Percentiles rank a stretch among this genome's conserved stretches.
Conservation (phyloP, 768 basidiomycete species). For the Leccinum variicolor region DNA sequence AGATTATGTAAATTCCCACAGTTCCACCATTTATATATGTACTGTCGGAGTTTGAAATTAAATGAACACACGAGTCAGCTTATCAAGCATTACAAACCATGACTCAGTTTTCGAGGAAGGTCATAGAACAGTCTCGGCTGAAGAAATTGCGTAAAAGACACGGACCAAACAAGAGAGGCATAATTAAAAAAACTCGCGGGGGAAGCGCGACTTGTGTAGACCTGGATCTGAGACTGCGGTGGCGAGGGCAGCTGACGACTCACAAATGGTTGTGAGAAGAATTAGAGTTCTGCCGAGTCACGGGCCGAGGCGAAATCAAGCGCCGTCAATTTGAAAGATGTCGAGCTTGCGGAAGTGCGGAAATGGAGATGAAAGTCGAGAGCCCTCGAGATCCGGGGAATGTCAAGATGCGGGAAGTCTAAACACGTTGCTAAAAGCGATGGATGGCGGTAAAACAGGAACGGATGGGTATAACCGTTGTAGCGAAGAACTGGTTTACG, state of each 20-base stretch:
- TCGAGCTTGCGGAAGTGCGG: conserved; percentile 8
- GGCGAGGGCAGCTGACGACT: background rate
- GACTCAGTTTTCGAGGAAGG: background rate
- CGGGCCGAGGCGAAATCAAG: background rate
- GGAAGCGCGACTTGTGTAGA: background rate
- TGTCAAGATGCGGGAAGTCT: background rate
- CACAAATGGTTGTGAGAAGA: conserved; percentile 7
- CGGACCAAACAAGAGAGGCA: background rate
- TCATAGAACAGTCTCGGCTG: background rate
- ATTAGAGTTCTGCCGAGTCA: conserved; percentile 15
- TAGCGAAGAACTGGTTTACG: no score
- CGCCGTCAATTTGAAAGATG: conserved; percentile 23
- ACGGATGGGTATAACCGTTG: no score
- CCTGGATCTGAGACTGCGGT: background rate
- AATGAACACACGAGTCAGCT: conserved; percentile 2
- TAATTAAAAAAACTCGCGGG: background rate
- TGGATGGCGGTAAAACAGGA: conserved; percentile 8
- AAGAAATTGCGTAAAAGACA: background rate
- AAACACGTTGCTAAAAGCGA: conserved; percentile 17
- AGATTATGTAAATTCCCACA: background rate
- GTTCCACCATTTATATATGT: conserved; percentile 6
- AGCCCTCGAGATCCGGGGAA: background rate
- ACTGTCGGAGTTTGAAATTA: conserved; percentile 16
- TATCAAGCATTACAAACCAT: background rate
- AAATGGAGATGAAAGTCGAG: conserved; percentile 1